Evolutionary conservation across 805 yeast species (phyloP), one percentile per base, ranked within the genome.

Genomic region (Lipomyces chichibuensis): DNA sequence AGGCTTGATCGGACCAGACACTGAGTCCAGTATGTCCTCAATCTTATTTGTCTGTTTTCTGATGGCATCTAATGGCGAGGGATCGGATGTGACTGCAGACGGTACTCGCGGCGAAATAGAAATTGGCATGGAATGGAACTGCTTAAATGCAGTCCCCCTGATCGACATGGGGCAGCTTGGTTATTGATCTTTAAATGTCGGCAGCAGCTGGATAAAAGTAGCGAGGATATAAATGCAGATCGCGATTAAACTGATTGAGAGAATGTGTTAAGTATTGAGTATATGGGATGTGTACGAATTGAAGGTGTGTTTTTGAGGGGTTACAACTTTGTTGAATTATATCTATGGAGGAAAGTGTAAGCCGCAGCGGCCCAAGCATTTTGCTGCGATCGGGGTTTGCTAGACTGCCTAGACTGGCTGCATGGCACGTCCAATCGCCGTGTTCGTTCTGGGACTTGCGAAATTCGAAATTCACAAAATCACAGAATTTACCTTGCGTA

Each of bases 1-100:
- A 25, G 75, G 75, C 63, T 63, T 71, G 29, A 72, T 62, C 6
- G 73, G 71, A 17, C 65, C 73, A 25, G 74, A 59, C 9, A 68
- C 29, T 3, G 57, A 20, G 59, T 72, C 75, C 43, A 72, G 49
- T 14, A 65, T 14, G 14, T 60, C 69, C 60, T 71, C 73, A 54
- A 71, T 43, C 32, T 65, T 64, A 57, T 39, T 60, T 9, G 72
- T 66, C 59, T 71, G 72, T 43, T 61, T 56, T 4, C 72, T 62
- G 27, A 69, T 57, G n/a, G 64, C 63, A 33, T 69, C 68, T 23
- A 70, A 59, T 32, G 71, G 71, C 46, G 71, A 63, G 25, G 71
- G 67, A 46, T 69, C 71, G 8, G 66, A 60, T n/a, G 70, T 56
- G 46, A 66, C 67, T 4, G 59, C 20, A 6, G 71, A 60, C 32